phyloP scores from a whole-genome alignment of 148 eudicot genomes.

The Vaccinium darrowii region DNA sequence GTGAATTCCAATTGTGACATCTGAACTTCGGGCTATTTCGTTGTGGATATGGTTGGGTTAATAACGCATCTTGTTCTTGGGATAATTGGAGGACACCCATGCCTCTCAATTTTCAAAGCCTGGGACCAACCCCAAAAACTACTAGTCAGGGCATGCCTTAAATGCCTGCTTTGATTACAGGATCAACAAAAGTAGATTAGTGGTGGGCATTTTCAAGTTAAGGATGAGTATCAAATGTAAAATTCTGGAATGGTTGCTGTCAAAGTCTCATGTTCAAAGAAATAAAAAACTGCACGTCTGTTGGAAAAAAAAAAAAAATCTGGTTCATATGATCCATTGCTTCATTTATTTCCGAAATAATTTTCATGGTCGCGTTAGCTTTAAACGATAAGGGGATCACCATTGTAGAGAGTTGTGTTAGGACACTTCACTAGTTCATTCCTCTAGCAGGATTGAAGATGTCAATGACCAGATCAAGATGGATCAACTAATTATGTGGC shows the following conservation, averaged over 20 bases:
- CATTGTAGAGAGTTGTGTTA: not conserved
- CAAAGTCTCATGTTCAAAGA: not conserved
- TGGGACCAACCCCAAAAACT: conserved; percentile 7
- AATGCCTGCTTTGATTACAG: not conserved
- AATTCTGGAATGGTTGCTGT: not conserved
- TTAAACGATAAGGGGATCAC: not conserved
- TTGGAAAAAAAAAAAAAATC: not conserved
- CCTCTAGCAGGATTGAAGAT: not conserved
- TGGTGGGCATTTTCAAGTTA: not conserved
- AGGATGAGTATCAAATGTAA: not conserved
- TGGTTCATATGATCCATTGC: not conserved
- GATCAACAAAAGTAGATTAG: not conserved
- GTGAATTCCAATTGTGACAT: too few relatives aligned
- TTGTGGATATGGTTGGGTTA: not conserved
- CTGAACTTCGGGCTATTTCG: too few relatives aligned
- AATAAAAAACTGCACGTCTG: too few relatives aligned
- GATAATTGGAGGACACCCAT: not conserved
- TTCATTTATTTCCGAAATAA: not conserved
- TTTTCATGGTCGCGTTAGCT: not conserved
- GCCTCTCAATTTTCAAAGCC: not conserved
- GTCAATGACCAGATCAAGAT: not conserved
- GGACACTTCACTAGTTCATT: not conserved
- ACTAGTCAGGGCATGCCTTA: conserved; percentile 1
- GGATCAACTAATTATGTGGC: not conserved
- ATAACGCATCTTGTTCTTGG: not conserved